These are phyloP conservation scores for Spatholobus suberectus DNA, from an alignment of 306 rosid genomes.

Conservation along the genomic window DNA sequence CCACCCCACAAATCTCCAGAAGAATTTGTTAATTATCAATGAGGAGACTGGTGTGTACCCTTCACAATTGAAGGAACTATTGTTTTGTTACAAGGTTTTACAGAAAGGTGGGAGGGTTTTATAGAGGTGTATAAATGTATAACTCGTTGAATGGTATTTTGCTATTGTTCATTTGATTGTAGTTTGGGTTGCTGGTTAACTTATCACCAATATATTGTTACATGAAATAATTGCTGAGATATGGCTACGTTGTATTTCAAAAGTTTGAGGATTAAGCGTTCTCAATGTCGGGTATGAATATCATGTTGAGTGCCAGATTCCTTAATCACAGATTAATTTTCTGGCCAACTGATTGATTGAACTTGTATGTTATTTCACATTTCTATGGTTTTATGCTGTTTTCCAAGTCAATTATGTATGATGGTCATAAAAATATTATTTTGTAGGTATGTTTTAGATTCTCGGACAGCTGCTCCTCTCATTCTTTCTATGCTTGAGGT, in stretches of 20 bases:
- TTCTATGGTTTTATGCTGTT: conserved; percentile 32
- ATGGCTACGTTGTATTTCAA: conserved; percentile 17
- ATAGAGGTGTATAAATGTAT: not conserved
- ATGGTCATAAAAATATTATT: conserved; percentile 39
- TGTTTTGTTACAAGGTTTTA: conserved; percentile 6
- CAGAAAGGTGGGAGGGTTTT: not conserved
- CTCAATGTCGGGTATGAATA: not conserved
- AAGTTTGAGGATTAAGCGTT: conserved; percentile 15
- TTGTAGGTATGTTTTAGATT: conserved; percentile 92
- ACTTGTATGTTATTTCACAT: conserved; percentile 37
- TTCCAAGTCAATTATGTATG: conserved; percentile 27
- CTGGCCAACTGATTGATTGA: conserved; percentile 30
- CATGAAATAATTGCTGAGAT: conserved; percentile 7
- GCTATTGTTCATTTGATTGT: conserved; percentile 18
- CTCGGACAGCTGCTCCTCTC: conserved; percentile 95
- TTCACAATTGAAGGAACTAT: not conserved
- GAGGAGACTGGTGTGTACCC: not conserved
- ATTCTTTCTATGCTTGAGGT: conserved; percentile 98
- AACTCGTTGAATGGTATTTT: conserved; percentile 10
- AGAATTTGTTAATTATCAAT: not conserved
- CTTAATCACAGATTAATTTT: conserved; percentile 21
- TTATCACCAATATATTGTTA: not conserved
- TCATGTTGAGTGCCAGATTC: conserved; percentile 19
- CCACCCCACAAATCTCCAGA: not conserved
- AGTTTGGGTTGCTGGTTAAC: conserved; percentile 21